Evolutionary conservation across 2,329 filamentous ascomycete genomes (phyloP).

Genomic region (Fusarium chuoi): DNA sequence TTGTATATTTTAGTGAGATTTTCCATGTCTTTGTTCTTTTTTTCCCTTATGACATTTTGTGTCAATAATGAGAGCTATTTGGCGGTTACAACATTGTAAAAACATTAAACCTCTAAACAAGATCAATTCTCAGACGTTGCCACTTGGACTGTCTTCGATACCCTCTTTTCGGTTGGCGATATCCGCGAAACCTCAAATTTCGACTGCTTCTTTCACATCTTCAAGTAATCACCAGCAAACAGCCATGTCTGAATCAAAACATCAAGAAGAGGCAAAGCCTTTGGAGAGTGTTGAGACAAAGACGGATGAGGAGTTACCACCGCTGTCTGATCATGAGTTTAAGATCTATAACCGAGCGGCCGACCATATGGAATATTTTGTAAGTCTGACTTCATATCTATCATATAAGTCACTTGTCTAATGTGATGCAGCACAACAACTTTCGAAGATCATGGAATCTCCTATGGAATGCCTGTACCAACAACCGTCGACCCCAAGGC

Average conservation of each 20-base stretch:
- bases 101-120: background rate
- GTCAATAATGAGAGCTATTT: constrained; percentile 29
- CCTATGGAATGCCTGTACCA: constrained; percentile 73
- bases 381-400: constrained; percentile 50
- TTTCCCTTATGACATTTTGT: background rate
- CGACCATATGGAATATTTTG: constrained; percentile 79
- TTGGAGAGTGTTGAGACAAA: constrained; percentile 10
- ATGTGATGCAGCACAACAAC: constrained; percentile 70
- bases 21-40: background rate
- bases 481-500: constrained; percentile 66
- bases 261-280: constrained; percentile 10
- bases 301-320: constrained; percentile 58
- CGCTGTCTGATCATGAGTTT: constrained; percentile 74
- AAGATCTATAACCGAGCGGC: constrained; percentile 76
- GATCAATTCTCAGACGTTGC: constrained; percentile 1
- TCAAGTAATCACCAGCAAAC: constrained; percentile 4
- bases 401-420: background rate
- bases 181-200: background rate
- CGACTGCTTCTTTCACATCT: background rate
- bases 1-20: constrained; percentile 21
- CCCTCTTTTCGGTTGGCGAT: background rate
- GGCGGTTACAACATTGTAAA: constrained; percentile 1
- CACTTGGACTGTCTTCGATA: background rate
- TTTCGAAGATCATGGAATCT: constrained; percentile 80
- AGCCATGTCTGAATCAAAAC: constrained; percentile 31